phyloP scores from a whole-genome alignment of 2,329 filamentous ascomycete species.

The Fusarium pseudocircinatum region DNA sequence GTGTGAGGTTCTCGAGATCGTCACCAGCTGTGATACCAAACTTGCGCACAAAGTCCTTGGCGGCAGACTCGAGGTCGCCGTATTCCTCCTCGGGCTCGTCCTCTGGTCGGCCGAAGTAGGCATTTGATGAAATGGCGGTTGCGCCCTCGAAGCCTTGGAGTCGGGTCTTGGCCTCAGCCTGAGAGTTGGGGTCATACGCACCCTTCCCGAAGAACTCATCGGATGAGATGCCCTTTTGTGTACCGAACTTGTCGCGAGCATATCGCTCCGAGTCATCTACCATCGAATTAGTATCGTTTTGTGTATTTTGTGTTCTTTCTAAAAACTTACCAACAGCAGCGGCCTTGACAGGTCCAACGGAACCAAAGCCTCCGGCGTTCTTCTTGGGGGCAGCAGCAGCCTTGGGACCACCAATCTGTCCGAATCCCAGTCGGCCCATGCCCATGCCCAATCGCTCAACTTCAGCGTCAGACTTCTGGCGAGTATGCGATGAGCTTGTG shows the following conservation, averaged over 20 bases:
- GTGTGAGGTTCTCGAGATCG: conserved; percentile 89
- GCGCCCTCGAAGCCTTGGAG: conserved; percentile 95
- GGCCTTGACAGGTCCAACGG: conserved; percentile 79
- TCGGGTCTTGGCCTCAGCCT: conserved; percentile 86
- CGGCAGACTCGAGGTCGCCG: conserved; percentile 89
- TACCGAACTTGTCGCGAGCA: conserved; percentile 87
- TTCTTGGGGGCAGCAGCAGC: conserved; percentile 68
- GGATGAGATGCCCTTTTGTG: conserved; percentile 94
- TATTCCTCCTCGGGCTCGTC: conserved; percentile 83
- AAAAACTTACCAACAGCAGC: conserved; percentile 69
- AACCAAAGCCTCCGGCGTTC: conserved; percentile 87
- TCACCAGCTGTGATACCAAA: conserved; percentile 97
- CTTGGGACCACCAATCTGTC: conserved; percentile 77
- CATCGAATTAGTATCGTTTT: conserved; percentile 8
- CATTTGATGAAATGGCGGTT: conserved; percentile 91
- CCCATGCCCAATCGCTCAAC: conserved; percentile 92
- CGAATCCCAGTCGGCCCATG: conserved; percentile 84
- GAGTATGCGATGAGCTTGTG: conserved; percentile 64
- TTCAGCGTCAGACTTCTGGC: conserved; percentile 76
- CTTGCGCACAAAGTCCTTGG: conserved; percentile 94
- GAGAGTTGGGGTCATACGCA: conserved; percentile 79
- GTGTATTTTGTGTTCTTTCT: neutral
- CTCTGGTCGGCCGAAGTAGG: conserved; percentile 95
- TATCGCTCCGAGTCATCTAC: conserved; percentile 81
- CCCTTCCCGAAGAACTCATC: conserved; percentile 98